These are phyloP conservation scores for Arthrobotrys iridis DNA, from an alignment of 2,329 filamentous ascomycete species.

Conservation along the genomic window DNA sequence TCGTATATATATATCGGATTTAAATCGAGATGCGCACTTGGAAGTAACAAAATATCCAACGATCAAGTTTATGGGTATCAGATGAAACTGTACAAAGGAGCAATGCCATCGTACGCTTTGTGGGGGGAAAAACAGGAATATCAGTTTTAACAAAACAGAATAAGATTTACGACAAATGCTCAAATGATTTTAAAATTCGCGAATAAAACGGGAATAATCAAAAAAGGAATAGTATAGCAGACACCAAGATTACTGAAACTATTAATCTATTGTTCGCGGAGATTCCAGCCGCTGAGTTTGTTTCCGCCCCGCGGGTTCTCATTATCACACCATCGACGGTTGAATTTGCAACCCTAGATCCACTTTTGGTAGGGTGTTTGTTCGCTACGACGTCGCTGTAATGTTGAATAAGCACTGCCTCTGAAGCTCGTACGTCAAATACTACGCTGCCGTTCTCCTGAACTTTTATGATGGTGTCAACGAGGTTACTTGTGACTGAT, in stretches of 20 bases:
- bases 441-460: conserved; percentile 13
- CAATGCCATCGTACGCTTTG: no score
- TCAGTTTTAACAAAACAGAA: not conserved
- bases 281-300: not conserved
- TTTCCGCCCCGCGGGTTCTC: conserved; percentile 31
- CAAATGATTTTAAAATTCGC: not conserved
- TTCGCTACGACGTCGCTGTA: conserved; percentile 31
- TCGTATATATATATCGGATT: no score
- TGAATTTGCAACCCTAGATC: conserved; percentile 16
- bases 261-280: not conserved
- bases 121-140: not conserved
- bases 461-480: conserved; percentile 31
- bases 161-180: not conserved
- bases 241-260: not conserved
- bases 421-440: conserved; percentile 36
- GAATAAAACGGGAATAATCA: not conserved
- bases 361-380: conserved; percentile 33
- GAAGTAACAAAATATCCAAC: no score
- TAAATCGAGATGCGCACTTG: no score
- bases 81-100: no score
- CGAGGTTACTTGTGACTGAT: conserved; percentile 15
- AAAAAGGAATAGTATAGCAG: not conserved
- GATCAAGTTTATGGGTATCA: no score
- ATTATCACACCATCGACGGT: conserved; percentile 12
- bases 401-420: conserved; percentile 33